These are phyloP conservation scores for Escovopsis sp. DNA, from an alignment of 2,329 filamentous ascomycete genomes.

Conservation along the genomic window DNA sequence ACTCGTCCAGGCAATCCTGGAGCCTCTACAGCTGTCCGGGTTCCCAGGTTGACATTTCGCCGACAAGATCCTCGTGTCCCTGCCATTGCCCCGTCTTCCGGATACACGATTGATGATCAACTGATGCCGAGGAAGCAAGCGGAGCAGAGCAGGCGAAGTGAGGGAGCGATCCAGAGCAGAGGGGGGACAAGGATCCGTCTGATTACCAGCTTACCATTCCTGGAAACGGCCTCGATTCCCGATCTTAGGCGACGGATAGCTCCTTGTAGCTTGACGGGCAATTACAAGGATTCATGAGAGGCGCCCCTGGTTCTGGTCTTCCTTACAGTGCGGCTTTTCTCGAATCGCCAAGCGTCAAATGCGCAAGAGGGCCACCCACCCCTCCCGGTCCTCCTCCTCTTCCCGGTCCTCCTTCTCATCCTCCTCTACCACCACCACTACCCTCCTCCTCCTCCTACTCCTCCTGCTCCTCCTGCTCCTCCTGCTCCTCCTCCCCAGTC, in stretches of 20 bases:
- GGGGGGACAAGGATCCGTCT: too few species aligned
- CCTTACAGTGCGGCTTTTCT: conserved; percentile 8
- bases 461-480: too few species aligned
- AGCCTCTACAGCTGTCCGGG: too few species aligned
- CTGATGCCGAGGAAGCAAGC: conserved; percentile 2
- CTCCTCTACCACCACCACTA: too few species aligned
- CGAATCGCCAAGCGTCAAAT: conserved; percentile 7
- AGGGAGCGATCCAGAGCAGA: too few species aligned
- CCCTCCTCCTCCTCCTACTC: too few species aligned
- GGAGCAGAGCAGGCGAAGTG: too few species aligned
- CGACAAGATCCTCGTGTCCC: not conserved
- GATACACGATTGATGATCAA: not conserved
- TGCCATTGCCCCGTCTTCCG: not conserved
- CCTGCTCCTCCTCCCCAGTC: too few species aligned
- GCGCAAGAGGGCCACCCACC: conserved; percentile 6
- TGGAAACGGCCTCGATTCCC: conserved; percentile 5
- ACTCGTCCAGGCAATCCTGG: too few species aligned
- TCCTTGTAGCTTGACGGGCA: conserved; percentile 6
- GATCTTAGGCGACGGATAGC: conserved; percentile 6
- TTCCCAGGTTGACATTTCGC: too few species aligned
- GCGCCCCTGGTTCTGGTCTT: conserved; percentile 1
- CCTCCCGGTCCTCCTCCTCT: too few species aligned
- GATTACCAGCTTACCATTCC: conserved; percentile 6
- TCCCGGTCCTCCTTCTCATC: too few species aligned
- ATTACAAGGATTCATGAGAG: conserved; percentile 4